phyloP scores from a whole-genome alignment of 2,329 filamentous ascomycete species.

The Monosporascus sp. region DNA sequence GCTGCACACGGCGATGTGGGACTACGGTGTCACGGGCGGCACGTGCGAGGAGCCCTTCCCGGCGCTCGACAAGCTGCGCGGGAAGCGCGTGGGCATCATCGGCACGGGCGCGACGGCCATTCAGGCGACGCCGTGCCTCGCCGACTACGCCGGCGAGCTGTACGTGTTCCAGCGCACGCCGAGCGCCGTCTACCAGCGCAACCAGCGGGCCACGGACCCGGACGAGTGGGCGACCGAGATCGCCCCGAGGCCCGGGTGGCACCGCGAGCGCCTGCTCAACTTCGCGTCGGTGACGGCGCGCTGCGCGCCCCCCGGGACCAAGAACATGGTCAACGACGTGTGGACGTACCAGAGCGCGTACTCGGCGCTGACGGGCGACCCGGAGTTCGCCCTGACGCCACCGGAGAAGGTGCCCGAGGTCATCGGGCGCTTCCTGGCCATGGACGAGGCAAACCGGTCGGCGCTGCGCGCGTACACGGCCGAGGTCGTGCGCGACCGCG shows the following conservation, averaged over 20 bases:
- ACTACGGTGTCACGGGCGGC: slow-evolving; percentile 38
- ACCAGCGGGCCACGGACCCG: slow-evolving; percentile 26
- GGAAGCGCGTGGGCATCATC: slow-evolving; percentile 41
- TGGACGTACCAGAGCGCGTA: slow-evolving; percentile 39
- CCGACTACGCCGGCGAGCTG: slow-evolving; percentile 41
- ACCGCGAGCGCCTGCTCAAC: slow-evolving; percentile 38
- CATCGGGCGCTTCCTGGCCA: slow-evolving; percentile 29
- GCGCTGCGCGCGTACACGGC: slow-evolving; percentile 40
- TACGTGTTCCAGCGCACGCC: slow-evolving; percentile 55
- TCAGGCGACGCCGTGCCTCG: slow-evolving; percentile 39
- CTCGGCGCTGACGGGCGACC: slow-evolving; percentile 31
- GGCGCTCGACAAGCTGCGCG: slow-evolving; percentile 37
- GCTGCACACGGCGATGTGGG: slow-evolving; percentile 43
- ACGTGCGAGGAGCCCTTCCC: slow-evolving; percentile 27
- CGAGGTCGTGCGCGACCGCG: slow-evolving; percentile 45
- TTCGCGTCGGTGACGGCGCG: slow-evolving; percentile 33
- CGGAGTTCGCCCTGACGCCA: slow-evolving; percentile 23
- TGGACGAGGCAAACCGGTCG: slow-evolving; percentile 38
- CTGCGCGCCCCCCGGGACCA: slow-evolving; percentile 22
- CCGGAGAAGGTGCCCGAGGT: slow-evolving; percentile 31
- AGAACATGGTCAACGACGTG: slow-evolving; percentile 42
- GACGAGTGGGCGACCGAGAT: slow-evolving; percentile 32
- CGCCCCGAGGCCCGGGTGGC: slow-evolving; percentile 41
- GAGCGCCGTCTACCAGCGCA: slow-evolving; percentile 16
- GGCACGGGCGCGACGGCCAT: slow-evolving; percentile 46